Evolutionary conservation across 2,329 filamentous ascomycete species (phyloP), one percentile per base, ranked within the genome.

Genomic region (Botrytis hyacinthi): DNA sequence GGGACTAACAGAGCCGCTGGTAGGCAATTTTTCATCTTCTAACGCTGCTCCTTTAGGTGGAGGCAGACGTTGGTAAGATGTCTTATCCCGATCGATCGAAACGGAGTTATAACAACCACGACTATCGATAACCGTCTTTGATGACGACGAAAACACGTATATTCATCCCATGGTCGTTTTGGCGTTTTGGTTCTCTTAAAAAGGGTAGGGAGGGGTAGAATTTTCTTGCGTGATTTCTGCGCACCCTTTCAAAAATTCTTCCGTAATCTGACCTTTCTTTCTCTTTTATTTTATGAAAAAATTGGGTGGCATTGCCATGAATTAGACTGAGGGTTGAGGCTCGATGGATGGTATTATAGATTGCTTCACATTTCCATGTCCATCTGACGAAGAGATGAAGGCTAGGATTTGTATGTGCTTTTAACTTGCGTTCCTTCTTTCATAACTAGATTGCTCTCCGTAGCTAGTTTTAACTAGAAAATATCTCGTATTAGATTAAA

Each of bases 11-110:
- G 76, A 79, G 79, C 75, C 80, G 82, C 74, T 80, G 76, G 80
- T 83, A 80, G 82, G 84, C 79, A 84, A 86, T 76, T 89, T 84
- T 82, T 87, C 87, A 81, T 85, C 85, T 78, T 87, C 86, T 79
- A 90, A 90, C 81, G 82, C 84, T 78, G 88, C 88, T 77, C 87
- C 87, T 72, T 82, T 90, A 77, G 87, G 87, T 77, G 82, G 81
- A 76, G 84, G 83, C 82, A 85, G 87, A 79, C 86, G 87, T 81
- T 90, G 88, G 88, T 90, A 87, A 77, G 80, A 73, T 67, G 54
- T 66, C 63, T 26, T 16, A 69, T 61, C 62, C 63, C 51, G 29
- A 65, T 48, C 42, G 54, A 75, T 73, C 67, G 71, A 74, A 60
- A 75, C 73, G 75, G 46, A 54, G 29, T 60, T 35, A 32, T 69